These are phyloP conservation scores for Lentinula lateritia DNA, from an alignment of 768 basidiomycete species.

Conservation along the genomic window DNA sequence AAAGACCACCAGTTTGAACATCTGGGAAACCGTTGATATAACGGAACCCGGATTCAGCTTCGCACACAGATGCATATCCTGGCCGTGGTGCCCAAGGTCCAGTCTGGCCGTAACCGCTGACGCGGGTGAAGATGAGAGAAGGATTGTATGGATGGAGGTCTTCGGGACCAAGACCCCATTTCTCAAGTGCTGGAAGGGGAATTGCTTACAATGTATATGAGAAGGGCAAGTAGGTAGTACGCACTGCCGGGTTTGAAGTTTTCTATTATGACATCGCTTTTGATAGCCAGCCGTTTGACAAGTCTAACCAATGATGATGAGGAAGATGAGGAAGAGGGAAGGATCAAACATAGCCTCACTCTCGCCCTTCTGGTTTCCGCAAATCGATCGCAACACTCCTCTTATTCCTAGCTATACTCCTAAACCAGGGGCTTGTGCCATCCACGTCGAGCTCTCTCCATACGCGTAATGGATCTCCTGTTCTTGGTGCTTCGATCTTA, in stretches of 20 bases:
- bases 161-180: slow-evolving; percentile 58
- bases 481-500: slow-evolving; percentile 61
- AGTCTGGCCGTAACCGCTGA: slow-evolving; percentile 72
- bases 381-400: slow-evolving; percentile 69
- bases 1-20: slow-evolving; percentile 42
- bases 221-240: slow-evolving; percentile 15
- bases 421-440: slow-evolving; percentile 70
- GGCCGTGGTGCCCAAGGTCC: slow-evolving; percentile 69
- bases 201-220: not conserved
- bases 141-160: slow-evolving; percentile 71
- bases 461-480: slow-evolving; percentile 62
- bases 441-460: slow-evolving; percentile 70
- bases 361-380: slow-evolving; percentile 48
- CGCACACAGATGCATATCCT: slow-evolving; percentile 71
- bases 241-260: slow-evolving; percentile 74
- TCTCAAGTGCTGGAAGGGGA: slow-evolving; percentile 49
- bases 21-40: slow-evolving; percentile 68
- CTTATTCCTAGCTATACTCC: slow-evolving; percentile 68
- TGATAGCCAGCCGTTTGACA: slow-evolving; percentile 53
- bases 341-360: slow-evolving; percentile 25
- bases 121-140: slow-evolving; percentile 85
- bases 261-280: slow-evolving; percentile 63
- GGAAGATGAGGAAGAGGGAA: not conserved
- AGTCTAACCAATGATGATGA: slow-evolving; percentile 32
- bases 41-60: slow-evolving; percentile 70